phyloP scores from a whole-genome alignment of 257 asterid genomes.

The Nicotiana tomentosiformis region DNA sequence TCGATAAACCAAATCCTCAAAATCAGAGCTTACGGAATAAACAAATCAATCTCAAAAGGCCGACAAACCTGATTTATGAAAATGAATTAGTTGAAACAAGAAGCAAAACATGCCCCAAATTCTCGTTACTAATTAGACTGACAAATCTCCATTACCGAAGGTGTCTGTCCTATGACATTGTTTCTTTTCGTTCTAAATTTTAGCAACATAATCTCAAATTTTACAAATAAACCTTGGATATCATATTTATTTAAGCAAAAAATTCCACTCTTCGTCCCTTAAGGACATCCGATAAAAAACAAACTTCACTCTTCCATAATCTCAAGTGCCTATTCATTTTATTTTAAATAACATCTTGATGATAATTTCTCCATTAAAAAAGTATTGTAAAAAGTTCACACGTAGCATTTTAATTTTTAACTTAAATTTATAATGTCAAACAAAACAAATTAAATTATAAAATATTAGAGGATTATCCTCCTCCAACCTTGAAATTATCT shows the following conservation, averaged over 20 bases:
- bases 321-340: too few species aligned
- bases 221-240: not conserved
- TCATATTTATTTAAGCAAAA: not conserved
- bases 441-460: too few species aligned
- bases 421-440: too few species aligned
- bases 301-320: too few species aligned
- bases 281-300: too few species aligned
- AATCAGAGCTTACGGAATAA: not conserved
- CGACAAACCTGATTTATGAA: not conserved
- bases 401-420: too few species aligned
- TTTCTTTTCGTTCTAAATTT: not conserved
- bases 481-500: not conserved
- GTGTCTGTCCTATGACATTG: not conserved
- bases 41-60: not conserved
- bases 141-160: not conserved
- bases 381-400: too few species aligned
- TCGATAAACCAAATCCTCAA: not conserved
- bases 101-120: not conserved
- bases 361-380: too few species aligned
- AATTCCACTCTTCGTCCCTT: not conserved
- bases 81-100: not conserved
- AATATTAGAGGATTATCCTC: not conserved
- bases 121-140: not conserved
- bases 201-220: not conserved
- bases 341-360: too few species aligned